phyloP scores from a whole-genome alignment of 2,329 filamentous ascomycete genomes.

The Fonsecaea erecta region DNA sequence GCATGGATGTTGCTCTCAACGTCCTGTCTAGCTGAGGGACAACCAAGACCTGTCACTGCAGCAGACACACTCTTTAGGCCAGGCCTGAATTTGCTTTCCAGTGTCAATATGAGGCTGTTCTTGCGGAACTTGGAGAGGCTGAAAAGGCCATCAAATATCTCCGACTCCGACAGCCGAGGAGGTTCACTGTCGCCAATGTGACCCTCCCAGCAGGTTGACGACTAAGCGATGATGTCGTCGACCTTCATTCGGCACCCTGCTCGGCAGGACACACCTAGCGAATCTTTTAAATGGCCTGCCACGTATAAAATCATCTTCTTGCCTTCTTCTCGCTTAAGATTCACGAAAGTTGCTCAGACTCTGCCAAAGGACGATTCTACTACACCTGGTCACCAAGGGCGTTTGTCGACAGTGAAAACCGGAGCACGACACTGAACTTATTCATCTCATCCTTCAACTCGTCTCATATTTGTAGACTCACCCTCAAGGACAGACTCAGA shows the following conservation, averaged over 20 bases:
- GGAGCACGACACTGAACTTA: background rate
- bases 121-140: background rate
- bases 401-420: background rate
- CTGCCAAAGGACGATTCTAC: conserved; percentile 1
- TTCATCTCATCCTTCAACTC: conserved; percentile 12
- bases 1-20: background rate
- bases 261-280: background rate
- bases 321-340: background rate
- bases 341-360: background rate
- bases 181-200: background rate
- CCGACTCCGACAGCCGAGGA: background rate
- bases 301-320: background rate
- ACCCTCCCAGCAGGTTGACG: background rate
- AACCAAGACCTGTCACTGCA: background rate
- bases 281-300: background rate
- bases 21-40: background rate
- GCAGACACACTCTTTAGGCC: background rate
- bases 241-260: background rate
- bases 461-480: conserved; percentile 1
- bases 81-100: background rate
- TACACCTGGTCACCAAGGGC: background rate
- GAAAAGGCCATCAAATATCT: background rate
- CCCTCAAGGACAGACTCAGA: conserved; percentile 16
- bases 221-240: conserved; percentile 13
- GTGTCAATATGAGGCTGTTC: background rate